These are phyloP conservation scores for Oligophagozyma castellii DNA, from an alignment of 1,139 yeast species.

Conservation along the genomic window DNA sequence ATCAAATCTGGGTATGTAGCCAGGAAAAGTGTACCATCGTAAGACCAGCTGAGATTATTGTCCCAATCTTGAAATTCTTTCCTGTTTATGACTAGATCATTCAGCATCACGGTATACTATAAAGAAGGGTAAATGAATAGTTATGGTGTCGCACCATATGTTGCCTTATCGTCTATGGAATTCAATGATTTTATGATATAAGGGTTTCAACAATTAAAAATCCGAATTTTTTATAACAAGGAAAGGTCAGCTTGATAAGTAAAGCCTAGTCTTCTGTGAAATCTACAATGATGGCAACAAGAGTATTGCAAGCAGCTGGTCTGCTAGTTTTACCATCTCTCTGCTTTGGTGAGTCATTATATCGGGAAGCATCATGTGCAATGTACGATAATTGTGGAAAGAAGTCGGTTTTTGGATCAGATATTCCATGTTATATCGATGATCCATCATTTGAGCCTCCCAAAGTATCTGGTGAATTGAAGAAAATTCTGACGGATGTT, in stretches of 20 bases:
- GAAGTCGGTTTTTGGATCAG: conserved; percentile 61
- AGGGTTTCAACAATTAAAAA: too few species aligned
- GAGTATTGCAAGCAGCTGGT: neutral
- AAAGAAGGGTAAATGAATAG: too few species aligned
- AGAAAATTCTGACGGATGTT: conserved; percentile 36
- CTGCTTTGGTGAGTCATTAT: too few species aligned
- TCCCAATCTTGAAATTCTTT: conserved; percentile 20
- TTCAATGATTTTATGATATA: too few species aligned
- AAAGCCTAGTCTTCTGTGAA: too few species aligned
- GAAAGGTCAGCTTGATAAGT: too few species aligned
- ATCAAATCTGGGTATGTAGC: conserved; percentile 19
- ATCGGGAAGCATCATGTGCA: conserved; percentile 15
- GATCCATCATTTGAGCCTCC: conserved; percentile 27
- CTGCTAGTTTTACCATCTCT: conserved; percentile 1
- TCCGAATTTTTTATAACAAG: too few species aligned
- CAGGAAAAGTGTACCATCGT: conserved; percentile 19
- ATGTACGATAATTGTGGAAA: conserved; percentile 52
- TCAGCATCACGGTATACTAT: too few species aligned
- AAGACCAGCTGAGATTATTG: conserved; percentile 17
- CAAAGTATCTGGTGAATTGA: conserved; percentile 24
- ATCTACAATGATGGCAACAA: neutral
- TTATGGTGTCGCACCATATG: too few species aligned
- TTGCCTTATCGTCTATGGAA: too few species aligned
- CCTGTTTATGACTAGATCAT: too few species aligned
- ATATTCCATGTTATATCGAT: conserved; percentile 63